Percentiles rank a stretch among this genome's conserved stretches.
phyloP scores from a whole-genome alignment of 192 early-diverging fungal genomes.

The Podila epicladia region DNA sequence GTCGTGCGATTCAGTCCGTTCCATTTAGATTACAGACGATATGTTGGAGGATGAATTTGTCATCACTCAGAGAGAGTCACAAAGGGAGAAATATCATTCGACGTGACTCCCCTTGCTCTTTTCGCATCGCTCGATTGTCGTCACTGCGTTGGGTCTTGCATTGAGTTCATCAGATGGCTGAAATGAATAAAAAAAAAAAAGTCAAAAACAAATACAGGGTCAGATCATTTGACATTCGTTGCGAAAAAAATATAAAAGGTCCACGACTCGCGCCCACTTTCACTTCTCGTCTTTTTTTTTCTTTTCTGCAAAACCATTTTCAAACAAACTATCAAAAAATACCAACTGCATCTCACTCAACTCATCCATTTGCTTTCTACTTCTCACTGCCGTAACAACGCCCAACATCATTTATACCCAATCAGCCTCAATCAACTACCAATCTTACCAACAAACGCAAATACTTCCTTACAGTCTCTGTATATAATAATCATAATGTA shows the following conservation, averaged over 20 bases:
- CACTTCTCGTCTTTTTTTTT: background rate
- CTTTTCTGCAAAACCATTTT: background rate
- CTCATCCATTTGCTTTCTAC: background rate
- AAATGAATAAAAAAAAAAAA: too few species aligned
- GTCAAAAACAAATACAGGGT: background rate
- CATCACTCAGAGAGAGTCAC: background rate
- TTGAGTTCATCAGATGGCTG: too few species aligned
- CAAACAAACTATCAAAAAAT: background rate
- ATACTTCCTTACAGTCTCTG: background rate
- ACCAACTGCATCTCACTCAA: background rate
- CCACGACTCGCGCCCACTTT: background rate
- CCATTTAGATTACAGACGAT: background rate
- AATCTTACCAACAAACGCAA: background rate
- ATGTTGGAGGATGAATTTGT: background rate
- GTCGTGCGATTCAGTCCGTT: background rate
- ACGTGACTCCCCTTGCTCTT: too few species aligned
- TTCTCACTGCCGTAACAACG: background rate
- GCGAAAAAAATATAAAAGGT: background rate
- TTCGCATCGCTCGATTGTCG: too few species aligned
- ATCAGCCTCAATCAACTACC: background rate
- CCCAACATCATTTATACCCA: background rate
- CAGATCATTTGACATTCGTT: background rate
- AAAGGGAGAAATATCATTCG: background rate
- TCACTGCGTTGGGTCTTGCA: too few species aligned
- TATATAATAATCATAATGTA: slow-evolving; percentile 1